phyloP scores from a whole-genome alignment of 2,329 filamentous ascomycete genomes.

The Aureobasidium sp. region DNA sequence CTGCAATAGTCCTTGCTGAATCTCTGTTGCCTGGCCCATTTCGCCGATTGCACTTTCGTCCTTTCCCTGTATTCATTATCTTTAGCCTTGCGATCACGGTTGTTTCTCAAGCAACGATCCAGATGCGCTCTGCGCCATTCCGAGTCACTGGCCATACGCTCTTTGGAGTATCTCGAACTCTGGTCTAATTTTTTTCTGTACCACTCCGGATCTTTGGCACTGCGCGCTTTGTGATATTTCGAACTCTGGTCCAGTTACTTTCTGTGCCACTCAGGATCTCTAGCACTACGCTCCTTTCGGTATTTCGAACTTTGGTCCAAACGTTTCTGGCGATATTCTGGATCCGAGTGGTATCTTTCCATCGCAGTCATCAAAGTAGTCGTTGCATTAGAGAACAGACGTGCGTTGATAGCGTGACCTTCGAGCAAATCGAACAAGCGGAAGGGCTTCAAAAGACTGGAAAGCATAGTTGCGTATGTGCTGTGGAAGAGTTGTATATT shows the following conservation, averaged over 20 bases:
- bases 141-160: neutral
- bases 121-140: too few species aligned
- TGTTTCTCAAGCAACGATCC: too few species aligned
- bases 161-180: neutral
- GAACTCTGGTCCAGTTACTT: too few species aligned
- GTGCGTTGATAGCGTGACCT: neutral
- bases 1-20: neutral
- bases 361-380: neutral
- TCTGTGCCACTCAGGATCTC: too few species aligned
- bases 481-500: neutral
- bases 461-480: neutral
- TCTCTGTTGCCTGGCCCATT: neutral
- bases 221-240: too few species aligned
- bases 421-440: neutral
- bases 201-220: too few species aligned
- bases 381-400: neutral
- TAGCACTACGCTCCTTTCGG: too few species aligned
- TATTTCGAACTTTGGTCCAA: too few species aligned
- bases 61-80: neutral
- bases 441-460: neutral
- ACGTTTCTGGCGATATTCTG: neutral
- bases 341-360: neutral
- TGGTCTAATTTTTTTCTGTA: too few species aligned
- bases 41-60: neutral
- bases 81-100: neutral